phyloP scores from a whole-genome alignment of 2,329 filamentous ascomycete species.

The Clonostachys sp. region DNA sequence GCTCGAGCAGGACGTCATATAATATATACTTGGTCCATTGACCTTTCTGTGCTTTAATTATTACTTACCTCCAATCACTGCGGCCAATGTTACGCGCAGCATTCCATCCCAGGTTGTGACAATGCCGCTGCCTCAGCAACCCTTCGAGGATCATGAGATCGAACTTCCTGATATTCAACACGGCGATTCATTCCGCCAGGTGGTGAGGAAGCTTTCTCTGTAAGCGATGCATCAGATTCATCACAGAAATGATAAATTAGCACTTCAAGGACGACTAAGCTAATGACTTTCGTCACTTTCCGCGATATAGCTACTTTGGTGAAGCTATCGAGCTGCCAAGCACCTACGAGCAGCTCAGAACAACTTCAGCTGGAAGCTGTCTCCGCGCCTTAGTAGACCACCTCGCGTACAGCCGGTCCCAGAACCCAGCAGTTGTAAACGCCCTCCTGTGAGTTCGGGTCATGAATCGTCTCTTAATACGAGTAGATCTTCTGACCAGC shows the following conservation, averaged over 20 bases:
- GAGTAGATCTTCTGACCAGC: background rate
- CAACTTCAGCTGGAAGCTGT: constrained; percentile 56
- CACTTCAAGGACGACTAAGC: background rate
- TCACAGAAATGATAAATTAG: too few relatives aligned
- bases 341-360: constrained; percentile 70
- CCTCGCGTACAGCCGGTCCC: constrained; percentile 51
- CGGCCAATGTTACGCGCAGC: too few relatives aligned
- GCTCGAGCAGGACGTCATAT: too few relatives aligned
- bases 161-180: constrained; percentile 11
- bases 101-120: too few relatives aligned
- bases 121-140: too few relatives aligned
- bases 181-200: constrained; percentile 19
- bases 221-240: constrained; percentile 12
- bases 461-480: background rate
- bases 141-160: too few relatives aligned
- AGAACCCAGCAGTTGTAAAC: constrained; percentile 67
- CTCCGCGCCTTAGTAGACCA: constrained; percentile 58
- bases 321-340: constrained; percentile 60
- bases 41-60: too few relatives aligned
- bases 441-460: constrained; percentile 59
- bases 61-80: too few relatives aligned
- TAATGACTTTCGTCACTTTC: background rate
- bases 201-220: constrained; percentile 59
- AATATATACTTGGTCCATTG: too few relatives aligned
- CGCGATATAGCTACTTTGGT: constrained; percentile 48